Evolutionary conservation across 202 grass and related monocot genomes (phyloP).

Genomic region (Zoysia matrella): DNA sequence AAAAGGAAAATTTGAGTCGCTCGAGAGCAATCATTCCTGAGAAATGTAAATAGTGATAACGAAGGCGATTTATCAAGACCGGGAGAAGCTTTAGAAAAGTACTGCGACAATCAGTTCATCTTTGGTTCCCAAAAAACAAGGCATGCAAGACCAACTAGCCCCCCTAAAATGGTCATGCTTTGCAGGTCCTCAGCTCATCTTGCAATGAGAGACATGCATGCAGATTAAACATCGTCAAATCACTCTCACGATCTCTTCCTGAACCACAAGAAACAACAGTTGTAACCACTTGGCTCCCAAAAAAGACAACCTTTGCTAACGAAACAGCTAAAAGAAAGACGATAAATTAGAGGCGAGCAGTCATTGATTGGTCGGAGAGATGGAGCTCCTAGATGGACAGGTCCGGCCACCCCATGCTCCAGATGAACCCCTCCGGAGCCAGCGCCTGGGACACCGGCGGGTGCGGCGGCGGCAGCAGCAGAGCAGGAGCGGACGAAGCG

Average conservation of each 20-base stretch:
- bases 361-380: background rate
- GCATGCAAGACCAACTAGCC: background rate
- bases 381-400: slow-evolving; percentile 48
- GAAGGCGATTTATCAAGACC: background rate
- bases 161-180: too few species aligned
- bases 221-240: background rate
- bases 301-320: slow-evolving; percentile 30
- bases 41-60: background rate
- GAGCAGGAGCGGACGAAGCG: background rate
- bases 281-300: slow-evolving; percentile 13
- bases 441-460: slow-evolving; percentile 38
- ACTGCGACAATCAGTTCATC: background rate
- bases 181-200: background rate
- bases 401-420: slow-evolving; percentile 62
- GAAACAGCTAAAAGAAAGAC: slow-evolving; percentile 16
- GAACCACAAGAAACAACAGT: background rate
- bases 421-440: slow-evolving; percentile 43
- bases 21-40: too few species aligned
- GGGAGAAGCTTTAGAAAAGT: background rate
- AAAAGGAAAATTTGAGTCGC: too few species aligned
- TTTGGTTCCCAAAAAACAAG: background rate
- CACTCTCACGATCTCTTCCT: background rate
- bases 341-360: slow-evolving; percentile 16
- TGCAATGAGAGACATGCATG: background rate
- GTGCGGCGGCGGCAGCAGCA: background rate